Conservation (phyloP, 1,284 basidiomycete genomes). For the Puccinia horiana region DNA sequence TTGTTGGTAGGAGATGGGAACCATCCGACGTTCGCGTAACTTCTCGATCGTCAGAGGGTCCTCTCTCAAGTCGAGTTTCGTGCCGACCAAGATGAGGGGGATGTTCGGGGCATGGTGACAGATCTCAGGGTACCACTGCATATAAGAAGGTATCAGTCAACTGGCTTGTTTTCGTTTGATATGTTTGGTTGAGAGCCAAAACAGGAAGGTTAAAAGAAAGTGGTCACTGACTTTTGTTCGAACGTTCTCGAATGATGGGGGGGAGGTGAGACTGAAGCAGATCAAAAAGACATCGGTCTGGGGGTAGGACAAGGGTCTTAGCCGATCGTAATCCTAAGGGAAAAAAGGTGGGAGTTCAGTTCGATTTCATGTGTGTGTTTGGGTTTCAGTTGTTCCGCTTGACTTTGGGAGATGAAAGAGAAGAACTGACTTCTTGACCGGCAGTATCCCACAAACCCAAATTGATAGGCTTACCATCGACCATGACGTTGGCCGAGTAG, state of each 20-base stretch:
- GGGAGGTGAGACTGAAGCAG: constrained; percentile 62
- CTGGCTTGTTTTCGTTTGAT: constrained; percentile 47
- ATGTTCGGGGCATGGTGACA: constrained; percentile 94
- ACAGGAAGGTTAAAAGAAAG: constrained; percentile 49
- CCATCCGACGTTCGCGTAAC: constrained; percentile 89
- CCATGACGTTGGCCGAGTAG: constrained; percentile 88
- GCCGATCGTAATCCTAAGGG: constrained; percentile 74
- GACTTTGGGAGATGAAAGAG: not conserved
- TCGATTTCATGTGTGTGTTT: too few species aligned
- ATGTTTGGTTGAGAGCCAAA: constrained; percentile 9
- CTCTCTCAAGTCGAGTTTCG: constrained; percentile 95
- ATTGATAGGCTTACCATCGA: constrained; percentile 97
- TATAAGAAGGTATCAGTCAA: not conserved
- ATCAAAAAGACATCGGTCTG: constrained; percentile 99
- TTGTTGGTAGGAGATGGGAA: constrained; percentile 86
- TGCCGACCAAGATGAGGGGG: constrained; percentile 90
- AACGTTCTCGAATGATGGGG: constrained; percentile 97
- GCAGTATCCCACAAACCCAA: constrained; percentile 99
- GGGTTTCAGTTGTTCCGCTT: too few species aligned
- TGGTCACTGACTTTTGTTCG: constrained; percentile 75
- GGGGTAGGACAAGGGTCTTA: constrained; percentile 95
- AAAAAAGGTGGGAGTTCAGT: not conserved
- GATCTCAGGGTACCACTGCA: constrained; percentile 92
- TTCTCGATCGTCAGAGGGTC: constrained; percentile 88
- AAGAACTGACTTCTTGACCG: constrained; percentile 75